Conservation (phyloP, 441 rosid genomes). For the Aleurites moluccanus region DNA sequence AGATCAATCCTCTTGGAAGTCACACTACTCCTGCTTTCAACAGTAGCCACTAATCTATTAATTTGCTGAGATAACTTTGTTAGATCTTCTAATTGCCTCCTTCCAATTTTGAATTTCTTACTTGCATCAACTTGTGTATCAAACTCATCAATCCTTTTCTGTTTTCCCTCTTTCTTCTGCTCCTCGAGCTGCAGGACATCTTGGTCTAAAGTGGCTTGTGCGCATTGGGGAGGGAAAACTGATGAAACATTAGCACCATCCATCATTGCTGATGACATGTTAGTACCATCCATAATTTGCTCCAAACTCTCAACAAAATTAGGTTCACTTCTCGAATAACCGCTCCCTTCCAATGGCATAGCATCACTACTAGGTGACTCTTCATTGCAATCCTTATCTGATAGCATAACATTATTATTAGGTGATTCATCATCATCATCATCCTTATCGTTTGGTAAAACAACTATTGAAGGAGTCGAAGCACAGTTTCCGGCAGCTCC, state of each 20-base stretch:
- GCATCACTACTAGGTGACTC: not conserved
- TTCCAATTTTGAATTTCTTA: conserved; percentile 2
- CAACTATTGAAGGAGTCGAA: not conserved
- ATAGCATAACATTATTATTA: not conserved
- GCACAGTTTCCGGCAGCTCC: not conserved
- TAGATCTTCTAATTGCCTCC: not conserved
- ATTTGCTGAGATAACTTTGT: conserved; percentile 9
- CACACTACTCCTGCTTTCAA: conserved; percentile 14
- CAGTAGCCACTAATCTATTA: conserved; percentile 10
- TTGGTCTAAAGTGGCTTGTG: not conserved
- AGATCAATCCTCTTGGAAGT: conserved; percentile 18
- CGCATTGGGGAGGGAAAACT: not conserved
- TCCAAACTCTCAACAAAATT: conserved; percentile 15
- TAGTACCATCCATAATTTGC: not conserved
- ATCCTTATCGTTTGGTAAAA: not conserved
- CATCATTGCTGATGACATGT: not conserved
- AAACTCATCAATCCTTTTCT: conserved; percentile 8
- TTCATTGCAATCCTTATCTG: not conserved
- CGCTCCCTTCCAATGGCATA: conserved; percentile 2
- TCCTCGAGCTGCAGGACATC: not conserved
- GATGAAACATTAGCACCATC: conserved; percentile 6
- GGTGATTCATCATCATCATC: conserved; percentile 1
- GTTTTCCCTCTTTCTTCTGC: conserved; percentile 2
- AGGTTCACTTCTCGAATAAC: conserved; percentile 6
- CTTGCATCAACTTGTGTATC: not conserved